Percentiles rank a stretch among this genome's conserved stretches.
Conservation (phyloP, 257 asterid genomes). For the Plantago elongata region DNA sequence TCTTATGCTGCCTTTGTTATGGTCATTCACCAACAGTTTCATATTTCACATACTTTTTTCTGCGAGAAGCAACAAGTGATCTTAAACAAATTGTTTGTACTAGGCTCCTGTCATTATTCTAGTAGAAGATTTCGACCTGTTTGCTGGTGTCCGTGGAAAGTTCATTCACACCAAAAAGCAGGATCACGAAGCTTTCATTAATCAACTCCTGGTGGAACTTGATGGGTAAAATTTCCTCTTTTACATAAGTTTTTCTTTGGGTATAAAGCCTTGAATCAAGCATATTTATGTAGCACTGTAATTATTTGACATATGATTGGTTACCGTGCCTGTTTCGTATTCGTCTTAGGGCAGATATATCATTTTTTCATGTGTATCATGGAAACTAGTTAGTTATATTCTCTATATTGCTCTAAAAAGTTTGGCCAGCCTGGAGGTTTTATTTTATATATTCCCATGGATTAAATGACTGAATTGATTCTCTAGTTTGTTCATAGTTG, state of each 20-base stretch:
- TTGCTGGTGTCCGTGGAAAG: conserved; percentile 97
- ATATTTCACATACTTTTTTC: not conserved
- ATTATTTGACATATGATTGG: not conserved
- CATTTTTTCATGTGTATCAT: too few relatives aligned
- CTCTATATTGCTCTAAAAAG: too few relatives aligned
- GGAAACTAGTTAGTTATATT: too few relatives aligned
- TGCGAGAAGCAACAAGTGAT: conserved; percentile 19
- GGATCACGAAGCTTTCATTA: conserved; percentile 97
- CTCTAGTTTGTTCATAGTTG: too few relatives aligned
- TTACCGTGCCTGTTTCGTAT: conserved; percentile 2
- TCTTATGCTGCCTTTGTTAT: not conserved
- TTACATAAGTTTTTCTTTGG: conserved; percentile 14
- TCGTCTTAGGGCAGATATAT: too few relatives aligned
- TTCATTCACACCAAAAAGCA: conserved; percentile 82
- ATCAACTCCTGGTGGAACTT: conserved; percentile 97
- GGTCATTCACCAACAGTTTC: conserved; percentile 11
- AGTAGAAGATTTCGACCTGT: conserved; percentile 96
- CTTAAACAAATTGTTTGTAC: conserved; percentile 24
- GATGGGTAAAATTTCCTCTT: conserved; percentile 63
- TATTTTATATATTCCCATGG: too few relatives aligned
- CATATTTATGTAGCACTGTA: conserved; percentile 10
- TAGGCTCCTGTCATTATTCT: conserved; percentile 98
- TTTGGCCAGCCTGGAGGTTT: too few relatives aligned
- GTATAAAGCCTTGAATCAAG: conserved; percentile 2
- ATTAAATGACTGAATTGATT: too few relatives aligned